A percentile compares a stretch with the other conserved stretches of the same genome.
Evolutionary conservation across 257 asterid genomes (phyloP).

Genomic region (Salvia hispanica): DNA sequence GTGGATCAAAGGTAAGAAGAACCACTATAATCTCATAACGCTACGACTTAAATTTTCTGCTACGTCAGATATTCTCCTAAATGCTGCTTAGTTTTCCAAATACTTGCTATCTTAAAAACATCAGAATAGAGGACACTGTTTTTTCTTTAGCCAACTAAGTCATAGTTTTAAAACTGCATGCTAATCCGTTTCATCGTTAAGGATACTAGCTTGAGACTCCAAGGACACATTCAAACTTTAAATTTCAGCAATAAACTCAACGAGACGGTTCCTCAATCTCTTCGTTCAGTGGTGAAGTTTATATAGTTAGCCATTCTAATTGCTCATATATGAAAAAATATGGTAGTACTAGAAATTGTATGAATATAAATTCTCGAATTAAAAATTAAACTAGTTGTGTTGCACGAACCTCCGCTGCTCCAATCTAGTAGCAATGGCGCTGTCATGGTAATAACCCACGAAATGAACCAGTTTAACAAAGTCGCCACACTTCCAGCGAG

Average conservation of each 20-base stretch:
- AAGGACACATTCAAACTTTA: neutral
- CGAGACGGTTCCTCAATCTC: neutral
- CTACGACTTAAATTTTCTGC: neutral
- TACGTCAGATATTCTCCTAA: neutral
- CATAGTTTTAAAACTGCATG: neutral
- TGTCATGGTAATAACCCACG: constrained; percentile 56
- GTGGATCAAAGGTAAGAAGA: neutral
- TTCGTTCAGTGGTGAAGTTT: neutral
- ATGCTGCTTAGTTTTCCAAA: neutral
- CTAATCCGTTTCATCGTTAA: neutral
- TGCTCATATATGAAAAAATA: neutral
- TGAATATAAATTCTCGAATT: neutral
- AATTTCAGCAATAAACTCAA: neutral
- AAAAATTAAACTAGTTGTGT: neutral
- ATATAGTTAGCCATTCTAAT: neutral
- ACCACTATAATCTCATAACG: neutral
- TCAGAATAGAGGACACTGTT: neutral
- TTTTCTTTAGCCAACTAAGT: neutral
- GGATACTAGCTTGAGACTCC: neutral
- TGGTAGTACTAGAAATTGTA: constrained; percentile 2
- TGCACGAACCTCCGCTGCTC: constrained; percentile 68
- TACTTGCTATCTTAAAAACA: neutral
- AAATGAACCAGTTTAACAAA: constrained; percentile 56
- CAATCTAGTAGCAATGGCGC: constrained; percentile 60
- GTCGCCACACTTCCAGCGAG: constrained; percentile 63